Base-by-base conservation (phyloP, 2,329 filamentous ascomycete species). In the Trichoderma sp. region DNA sequence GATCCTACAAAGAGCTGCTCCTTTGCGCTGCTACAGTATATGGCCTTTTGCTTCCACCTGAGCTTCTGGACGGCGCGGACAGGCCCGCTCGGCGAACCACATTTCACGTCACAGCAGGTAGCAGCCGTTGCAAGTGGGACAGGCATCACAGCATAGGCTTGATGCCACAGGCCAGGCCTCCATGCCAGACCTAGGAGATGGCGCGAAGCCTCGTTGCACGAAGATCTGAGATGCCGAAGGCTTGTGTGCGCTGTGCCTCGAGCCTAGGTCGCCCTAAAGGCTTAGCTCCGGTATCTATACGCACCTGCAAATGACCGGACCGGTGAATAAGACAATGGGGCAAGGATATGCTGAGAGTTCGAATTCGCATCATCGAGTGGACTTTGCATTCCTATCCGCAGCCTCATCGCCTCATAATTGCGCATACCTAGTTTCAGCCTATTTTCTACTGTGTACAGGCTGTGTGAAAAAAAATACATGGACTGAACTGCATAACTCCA, bases 91-190 rank as follows among this genome's bases (percentile, higher is more conserved):
- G 35, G 52, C 35, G 62, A 65, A 35, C 62, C 52, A 65, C 62
- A 64, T 56, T 65, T 56, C 62, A 65, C 62, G 62, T 57, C 62
- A 57, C 62, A 65, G 62, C 62, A 64, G 31, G 61, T 37, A 40
- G 55, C 55, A 57, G 29, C 55, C 47, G 37, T 49, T 52, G 59
- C 43, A 21, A 47, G 59, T 53, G 60, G 43, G 43, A 62, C 60
- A 62, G 60, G 60, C 60, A 27, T 35, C 35, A 19, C 24, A 21
- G n/a, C 27, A 35, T 62, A n/a, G 19, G 4, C 47, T 24, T 35
- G 27, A 57, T n/a, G 33, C 56, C 33, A 35, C 33, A 7, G 37
- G 37, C 37, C 37, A n/a, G 40, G 40, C 40, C 40, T 16, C 31
- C 61, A n/a, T 33, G 47, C 33, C n/a, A 35, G 31, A 14, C n/a